Evolutionary conservation across 768 basidiomycete species (phyloP), one percentile per base, ranked within the genome.

Genomic region (Lactarius hatsudake): DNA sequence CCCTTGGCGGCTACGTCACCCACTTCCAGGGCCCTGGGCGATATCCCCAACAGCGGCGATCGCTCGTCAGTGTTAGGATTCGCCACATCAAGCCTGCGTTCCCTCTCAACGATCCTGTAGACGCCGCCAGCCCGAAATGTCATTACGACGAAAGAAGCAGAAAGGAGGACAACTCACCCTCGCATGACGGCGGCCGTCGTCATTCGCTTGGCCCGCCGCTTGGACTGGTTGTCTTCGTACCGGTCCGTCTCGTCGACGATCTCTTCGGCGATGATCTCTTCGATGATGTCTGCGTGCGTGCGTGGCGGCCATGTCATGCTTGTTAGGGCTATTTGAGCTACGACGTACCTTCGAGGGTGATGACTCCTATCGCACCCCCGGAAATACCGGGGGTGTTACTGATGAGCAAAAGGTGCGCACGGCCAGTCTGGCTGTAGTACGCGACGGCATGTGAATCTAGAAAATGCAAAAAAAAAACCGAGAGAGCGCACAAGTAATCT

Each of bases 221-320:
- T 95, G 61, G 86, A 88, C 58, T 87, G 87, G 73, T 96, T 97
- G 71, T 94, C 92, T 70, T 92, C 87, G 71, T 90, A 96, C 32
- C 87, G 83, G 77, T 97, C 95, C 2, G 94, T 96, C 77, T 97
- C 95, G 73, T 96, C 95, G 36, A 96, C 90, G 62, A 97, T 96
- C 75, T 97, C 96, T 78, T 97, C 94, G 0, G 91, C 89, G 23
- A 98, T 93, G 69, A 98, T 97, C 83, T 96, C 95, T 84, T 93
- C 91, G 65, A 93, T 91, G 70, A 93, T 85, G 73, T 93, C 91
- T 89, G 62, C 38, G 43, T 30, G 10, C 15, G 43, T 38, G 34
- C 20, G 32, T 32, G 32, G 30, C 30, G 30, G 7, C 32, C 32
- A 7, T 32, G 5, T 53, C 13, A 13, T 13, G 9, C 10, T 48